Conservation (phyloP, 1,284 basidiomycete genomes). For the Anthracocystis setariae region DNA sequence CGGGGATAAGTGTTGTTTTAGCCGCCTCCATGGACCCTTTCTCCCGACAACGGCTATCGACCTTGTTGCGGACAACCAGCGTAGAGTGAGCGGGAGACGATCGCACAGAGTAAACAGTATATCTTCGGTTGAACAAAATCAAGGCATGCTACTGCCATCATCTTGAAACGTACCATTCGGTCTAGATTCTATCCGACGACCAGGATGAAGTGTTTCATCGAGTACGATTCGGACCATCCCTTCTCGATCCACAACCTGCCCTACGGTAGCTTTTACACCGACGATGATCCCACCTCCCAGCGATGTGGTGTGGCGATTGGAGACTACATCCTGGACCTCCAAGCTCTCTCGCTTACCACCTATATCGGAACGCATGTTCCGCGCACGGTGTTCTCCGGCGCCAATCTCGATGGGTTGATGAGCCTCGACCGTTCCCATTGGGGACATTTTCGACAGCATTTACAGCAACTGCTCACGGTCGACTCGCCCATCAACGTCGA, state of each 20-base stretch:
- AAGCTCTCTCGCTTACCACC: conserved; percentile 22
- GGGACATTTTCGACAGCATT: conserved; percentile 13
- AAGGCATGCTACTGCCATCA: too few relatives aligned
- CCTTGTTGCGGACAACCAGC: too few relatives aligned
- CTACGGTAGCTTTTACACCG: conserved; percentile 47
- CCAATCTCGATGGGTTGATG: background rate
- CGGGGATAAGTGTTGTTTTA: too few relatives aligned
- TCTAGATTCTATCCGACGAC: too few relatives aligned
- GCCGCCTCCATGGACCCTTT: too few relatives aligned
- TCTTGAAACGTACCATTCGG: too few relatives aligned
- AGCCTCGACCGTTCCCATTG: conserved; percentile 7
- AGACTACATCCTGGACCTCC: conserved; percentile 47
- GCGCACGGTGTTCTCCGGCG: background rate
- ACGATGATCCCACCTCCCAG: conserved; percentile 1
- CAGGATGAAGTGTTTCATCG: conserved; percentile 21
- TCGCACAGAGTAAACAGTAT: too few relatives aligned
- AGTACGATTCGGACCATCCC: conserved; percentile 24
- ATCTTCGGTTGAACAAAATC: too few relatives aligned
- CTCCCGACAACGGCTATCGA: too few relatives aligned
- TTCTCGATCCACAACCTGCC: conserved; percentile 55
- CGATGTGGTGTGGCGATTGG: conserved; percentile 46
- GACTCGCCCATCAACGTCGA: background rate
- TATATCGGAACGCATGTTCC: background rate
- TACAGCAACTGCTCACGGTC: conserved; percentile 30
- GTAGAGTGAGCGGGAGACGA: too few relatives aligned